These are phyloP conservation scores for Neurospora sublineolata DNA, from an alignment of 495 filamentous ascomycete species.

Conservation along the genomic window DNA sequence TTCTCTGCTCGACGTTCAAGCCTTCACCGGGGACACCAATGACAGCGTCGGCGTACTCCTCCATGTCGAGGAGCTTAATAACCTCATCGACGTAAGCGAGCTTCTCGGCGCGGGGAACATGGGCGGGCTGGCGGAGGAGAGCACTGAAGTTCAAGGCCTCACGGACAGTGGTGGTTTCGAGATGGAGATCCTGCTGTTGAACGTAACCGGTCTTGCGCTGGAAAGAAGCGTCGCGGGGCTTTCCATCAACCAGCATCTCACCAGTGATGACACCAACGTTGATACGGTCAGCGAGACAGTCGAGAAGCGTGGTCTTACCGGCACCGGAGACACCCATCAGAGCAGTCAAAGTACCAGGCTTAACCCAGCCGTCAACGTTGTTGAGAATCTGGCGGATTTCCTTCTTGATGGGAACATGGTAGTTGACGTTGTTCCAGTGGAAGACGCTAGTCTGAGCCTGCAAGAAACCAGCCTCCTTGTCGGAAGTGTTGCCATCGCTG, in stretches of 20 bases:
- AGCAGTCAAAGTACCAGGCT: conserved; percentile 83
- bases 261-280: conserved; percentile 80
- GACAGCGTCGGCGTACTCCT: conserved; percentile 75
- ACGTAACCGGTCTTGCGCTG: conserved; percentile 92
- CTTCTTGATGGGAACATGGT: conserved; percentile 80
- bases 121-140: conserved; percentile 68
- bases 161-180: conserved; percentile 74
- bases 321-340: conserved; percentile 70
- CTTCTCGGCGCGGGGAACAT: conserved; percentile 60
- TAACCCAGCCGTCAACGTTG: conserved; percentile 81
- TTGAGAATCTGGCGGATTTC: conserved; percentile 67
- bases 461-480: conserved; percentile 31
- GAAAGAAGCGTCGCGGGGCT: conserved; percentile 64
- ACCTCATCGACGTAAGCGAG: conserved; percentile 81
- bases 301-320: conserved; percentile 63
- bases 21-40: conserved; percentile 83
- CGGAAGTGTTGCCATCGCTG: conserved; percentile 32
- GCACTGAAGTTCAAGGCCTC: conserved; percentile 79
- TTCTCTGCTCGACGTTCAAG: conserved; percentile 86
- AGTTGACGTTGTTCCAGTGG: conserved; percentile 77
- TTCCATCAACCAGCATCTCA: conserved; percentile 75
- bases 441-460: conserved; percentile 61
- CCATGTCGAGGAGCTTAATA: conserved; percentile 81
- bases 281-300: conserved; percentile 65
- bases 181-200: conserved; percentile 89